Base-by-base conservation (phyloP, 768 basidiomycete species). In the Xerocomellus dryophilus region DNA sequence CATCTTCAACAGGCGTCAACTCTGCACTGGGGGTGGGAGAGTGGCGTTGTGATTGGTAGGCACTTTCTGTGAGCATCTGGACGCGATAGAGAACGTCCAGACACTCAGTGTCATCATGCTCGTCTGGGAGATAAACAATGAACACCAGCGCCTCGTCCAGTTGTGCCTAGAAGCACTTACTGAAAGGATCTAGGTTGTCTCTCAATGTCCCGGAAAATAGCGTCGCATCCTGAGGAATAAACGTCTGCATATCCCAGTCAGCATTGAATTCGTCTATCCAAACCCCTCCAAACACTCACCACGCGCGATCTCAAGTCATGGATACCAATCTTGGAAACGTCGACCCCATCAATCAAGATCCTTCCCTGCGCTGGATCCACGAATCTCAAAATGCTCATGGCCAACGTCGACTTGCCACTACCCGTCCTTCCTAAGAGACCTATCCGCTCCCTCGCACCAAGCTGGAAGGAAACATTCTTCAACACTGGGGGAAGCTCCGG, bases 311-410 rank as follows among this genome's bases (percentile, higher is more conserved):
- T 78, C 57, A 95, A 65, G 66, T 93, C 93, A 63, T 92, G 83
- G 17, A 94, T 71, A 12, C 93, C 92, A 51, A 97, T 93, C 4
- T 74, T 85, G 1, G 86, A 85, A 47, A 93, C 91, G 63, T 95
- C 93, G 53, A 95, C 85, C 5, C 92, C 93, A 57, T 94, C 93
- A 18, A 96, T 84, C 43, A 89, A 29, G 47, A 97, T 93, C 21
- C 78, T 78, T 0, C 94, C 94, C 15, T 73, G 74, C 3, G 78
- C 73, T 1, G 93, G 91, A 64, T 96, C 93, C 17, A 85, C 85
- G 62, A 95, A 94, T 59, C 91, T 81, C 47, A 95, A 70, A 15
- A 95, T 74, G 62, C 88, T 88, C 89, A 90, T 91, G 0, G 90
- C 90, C 47, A 95, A 74, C 0, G 91, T 93, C 17, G 84, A 86